Evolutionary conservation across 2,329 filamentous ascomycete species (phyloP), one percentile per base, ranked within the genome.

Genomic region (Talaromyces rugulosus): DNA sequence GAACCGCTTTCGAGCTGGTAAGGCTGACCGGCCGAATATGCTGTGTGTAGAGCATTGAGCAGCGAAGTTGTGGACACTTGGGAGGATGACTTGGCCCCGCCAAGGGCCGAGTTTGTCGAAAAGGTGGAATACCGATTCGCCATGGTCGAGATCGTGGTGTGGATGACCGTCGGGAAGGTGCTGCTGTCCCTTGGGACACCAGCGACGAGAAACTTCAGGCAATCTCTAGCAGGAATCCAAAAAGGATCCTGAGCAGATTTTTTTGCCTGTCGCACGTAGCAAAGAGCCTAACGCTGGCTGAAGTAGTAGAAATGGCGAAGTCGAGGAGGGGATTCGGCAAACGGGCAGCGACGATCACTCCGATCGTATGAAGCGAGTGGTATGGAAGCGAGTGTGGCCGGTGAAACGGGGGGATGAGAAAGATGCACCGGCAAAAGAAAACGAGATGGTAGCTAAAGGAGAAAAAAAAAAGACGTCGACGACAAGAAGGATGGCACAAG

Each of bases 11-110:
- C 95, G 53, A 99, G 85, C 65, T 84, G 83, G 74, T 96, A 95
- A n/a, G 94, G 87, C 71, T 92, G 87, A 33, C 87, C 88, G 3
- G 90, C 87, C 55, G 91, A 85, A 76, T 96, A 98, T 71, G 90
- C 89, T 69, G 91, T 92, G 78, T 99, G 95, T 53, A 97, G 84
- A 61, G 91, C 87, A 78, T 98, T 98, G 61, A 99, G 85, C 54
- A 98, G 85, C 0, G 92, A 96, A 1, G 93, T 96, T 2, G 94
- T 96, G 6, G 94, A 96, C 60, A 97, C 88, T 74, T 96, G 92
- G 53, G 88, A 80, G 9, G 90, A 83, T 27, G 82, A 77, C 66
- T 59, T 64, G 18, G 59, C 36, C 18, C 61, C 42, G 36, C 81
- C 82, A 68, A 85, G 82, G 65, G 80, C 77, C 50, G 82, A 82